Conservation (phyloP, 2,329 filamentous ascomycete species). For the Cordyceps cicadae region DNA sequence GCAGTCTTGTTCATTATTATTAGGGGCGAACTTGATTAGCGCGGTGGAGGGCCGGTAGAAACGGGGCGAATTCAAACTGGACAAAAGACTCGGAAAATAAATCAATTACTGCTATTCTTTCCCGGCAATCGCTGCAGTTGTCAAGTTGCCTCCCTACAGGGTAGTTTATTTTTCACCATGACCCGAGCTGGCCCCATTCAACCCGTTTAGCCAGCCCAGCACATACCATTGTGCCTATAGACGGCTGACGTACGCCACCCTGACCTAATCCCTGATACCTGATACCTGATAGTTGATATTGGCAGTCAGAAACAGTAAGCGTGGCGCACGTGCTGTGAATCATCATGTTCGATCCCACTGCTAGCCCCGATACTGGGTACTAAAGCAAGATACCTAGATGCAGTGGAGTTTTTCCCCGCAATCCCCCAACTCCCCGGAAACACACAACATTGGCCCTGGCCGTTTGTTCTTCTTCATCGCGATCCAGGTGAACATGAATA, state of each 20-base stretch:
- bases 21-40: too few relatives aligned
- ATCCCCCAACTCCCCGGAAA: slow-evolving; percentile 9
- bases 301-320: too few relatives aligned
- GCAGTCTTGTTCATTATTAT: too few relatives aligned
- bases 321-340: neutral
- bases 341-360: neutral
- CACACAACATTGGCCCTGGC: neutral
- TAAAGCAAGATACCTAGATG: neutral
- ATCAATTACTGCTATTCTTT: neutral
- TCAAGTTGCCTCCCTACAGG: neutral
- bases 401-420: slow-evolving; percentile 5
- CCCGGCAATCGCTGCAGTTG: neutral
- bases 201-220: too few relatives aligned
- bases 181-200: too few relatives aligned
- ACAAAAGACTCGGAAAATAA: too few relatives aligned
- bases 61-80: neutral
- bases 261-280: too few relatives aligned
- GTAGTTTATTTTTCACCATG: too few relatives aligned
- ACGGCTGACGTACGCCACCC: neutral
- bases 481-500: neutral
- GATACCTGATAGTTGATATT: too few relatives aligned
- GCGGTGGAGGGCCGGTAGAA: neutral
- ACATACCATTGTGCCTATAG: neutral
- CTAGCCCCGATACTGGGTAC: too few relatives aligned
- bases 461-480: too few relatives aligned